These are phyloP conservation scores for Plasmodium ovale DNA, from an alignment of 169 alveolate species.

Conservation along the genomic window DNA sequence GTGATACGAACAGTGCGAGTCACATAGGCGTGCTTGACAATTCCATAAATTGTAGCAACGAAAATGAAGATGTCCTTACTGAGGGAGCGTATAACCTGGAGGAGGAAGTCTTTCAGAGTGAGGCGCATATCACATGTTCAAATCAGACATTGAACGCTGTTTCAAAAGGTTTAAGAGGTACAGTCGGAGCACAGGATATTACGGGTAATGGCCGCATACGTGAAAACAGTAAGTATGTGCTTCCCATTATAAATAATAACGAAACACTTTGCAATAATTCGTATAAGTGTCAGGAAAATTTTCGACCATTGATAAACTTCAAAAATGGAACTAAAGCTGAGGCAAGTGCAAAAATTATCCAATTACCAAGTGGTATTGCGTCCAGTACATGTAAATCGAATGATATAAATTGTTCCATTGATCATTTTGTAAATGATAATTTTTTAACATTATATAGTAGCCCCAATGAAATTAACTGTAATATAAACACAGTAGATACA, in stretches of 20 bases:
- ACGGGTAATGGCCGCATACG: background rate
- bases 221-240: background rate
- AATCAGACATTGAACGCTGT: no score
- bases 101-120: no score
- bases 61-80: no score
- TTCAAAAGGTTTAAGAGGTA: no score
- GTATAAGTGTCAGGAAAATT: background rate
- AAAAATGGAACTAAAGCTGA: background rate
- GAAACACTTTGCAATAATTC: conserved; percentile 1
- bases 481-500: background rate
- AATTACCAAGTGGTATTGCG: background rate
- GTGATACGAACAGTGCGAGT: no score
- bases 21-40: no score
- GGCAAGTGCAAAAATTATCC: background rate
- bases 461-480: background rate
- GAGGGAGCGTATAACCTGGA: no score
- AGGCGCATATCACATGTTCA: no score
- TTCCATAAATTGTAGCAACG: no score
- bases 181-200: no score
- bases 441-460: conserved; percentile 1
- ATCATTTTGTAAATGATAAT: background rate
- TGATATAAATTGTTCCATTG: background rate
- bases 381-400: background rate
- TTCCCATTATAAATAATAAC: conserved; percentile 3
- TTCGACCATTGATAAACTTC: background rate